phyloP scores from a whole-genome alignment of 1,284 basidiomycete species.

The Rhodotorula sp. region DNA sequence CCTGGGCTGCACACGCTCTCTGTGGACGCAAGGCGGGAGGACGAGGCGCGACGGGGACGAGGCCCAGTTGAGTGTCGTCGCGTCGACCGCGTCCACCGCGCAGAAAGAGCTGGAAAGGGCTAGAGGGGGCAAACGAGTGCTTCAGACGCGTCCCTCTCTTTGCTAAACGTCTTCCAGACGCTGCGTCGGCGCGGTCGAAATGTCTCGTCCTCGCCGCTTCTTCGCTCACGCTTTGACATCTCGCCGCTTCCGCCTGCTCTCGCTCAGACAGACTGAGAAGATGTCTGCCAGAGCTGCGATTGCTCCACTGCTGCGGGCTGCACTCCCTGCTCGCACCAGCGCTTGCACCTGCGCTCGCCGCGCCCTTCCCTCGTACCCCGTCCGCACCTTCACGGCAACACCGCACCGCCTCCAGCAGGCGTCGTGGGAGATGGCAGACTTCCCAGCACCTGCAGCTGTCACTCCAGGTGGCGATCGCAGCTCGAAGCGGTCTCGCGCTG shows the following conservation, averaged over 20 bases:
- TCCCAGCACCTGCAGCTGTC: background rate
- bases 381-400: background rate
- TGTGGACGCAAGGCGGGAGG: too few relatives aligned
- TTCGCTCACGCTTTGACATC: background rate
- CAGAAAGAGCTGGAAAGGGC: background rate
- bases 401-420: background rate
- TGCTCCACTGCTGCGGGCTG: background rate
- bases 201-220: background rate
- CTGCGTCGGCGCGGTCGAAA: background rate
- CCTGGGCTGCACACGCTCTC: background rate
- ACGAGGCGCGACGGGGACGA: background rate
- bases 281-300: background rate
- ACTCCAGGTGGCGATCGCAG: background rate
- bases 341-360: background rate
- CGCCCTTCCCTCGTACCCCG: background rate
- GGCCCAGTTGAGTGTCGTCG: background rate
- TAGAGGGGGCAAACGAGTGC: too few relatives aligned
- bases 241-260: background rate
- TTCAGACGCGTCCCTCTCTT: background rate
- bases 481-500: background rate
- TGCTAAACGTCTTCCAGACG: too few relatives aligned
- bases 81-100: too few relatives aligned
- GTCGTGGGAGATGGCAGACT: conserved; percentile 5
- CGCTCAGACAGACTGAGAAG: background rate
- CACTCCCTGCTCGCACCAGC: background rate